phyloP scores from a whole-genome alignment of 345 rosid species.

The Rhodomyrtus tomentosa region DNA sequence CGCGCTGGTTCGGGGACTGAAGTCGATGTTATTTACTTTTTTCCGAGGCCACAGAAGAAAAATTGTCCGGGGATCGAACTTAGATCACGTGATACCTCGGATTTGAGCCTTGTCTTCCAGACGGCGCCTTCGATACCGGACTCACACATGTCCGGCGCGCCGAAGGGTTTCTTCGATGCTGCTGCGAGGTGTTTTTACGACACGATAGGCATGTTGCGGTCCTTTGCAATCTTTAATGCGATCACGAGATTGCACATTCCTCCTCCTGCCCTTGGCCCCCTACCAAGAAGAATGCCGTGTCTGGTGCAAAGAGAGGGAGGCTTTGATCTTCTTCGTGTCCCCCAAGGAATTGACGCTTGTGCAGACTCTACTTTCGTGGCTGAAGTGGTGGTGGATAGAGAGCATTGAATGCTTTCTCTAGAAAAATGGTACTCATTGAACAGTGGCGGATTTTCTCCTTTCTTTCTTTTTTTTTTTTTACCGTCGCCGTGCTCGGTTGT shows the following conservation, averaged over 20 bases:
- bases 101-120: rapidly evolving
- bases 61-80: background rate
- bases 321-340: background rate
- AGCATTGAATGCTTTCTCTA: background rate
- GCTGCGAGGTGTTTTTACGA: background rate
- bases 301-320: background rate
- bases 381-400: background rate
- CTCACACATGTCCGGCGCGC: background rate
- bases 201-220: conserved; percentile 3
- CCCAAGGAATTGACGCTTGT: background rate
- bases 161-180: background rate
- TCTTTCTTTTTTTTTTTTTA: too few species aligned
- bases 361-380: background rate
- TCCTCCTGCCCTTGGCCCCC: background rate
- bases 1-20: rapidly evolving
- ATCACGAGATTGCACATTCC: background rate
- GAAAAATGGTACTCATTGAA: background rate
- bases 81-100: rapidly evolving
- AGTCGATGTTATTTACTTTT: too few species aligned
- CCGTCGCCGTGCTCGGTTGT: too few species aligned
- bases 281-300: background rate
- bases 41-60: background rate
- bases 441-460: background rate
- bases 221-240: background rate
- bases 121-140: rapidly evolving